These are phyloP conservation scores for Pseudogymnoascus pannorum DNA, from an alignment of 2,329 filamentous ascomycete species.

Conservation along the genomic window DNA sequence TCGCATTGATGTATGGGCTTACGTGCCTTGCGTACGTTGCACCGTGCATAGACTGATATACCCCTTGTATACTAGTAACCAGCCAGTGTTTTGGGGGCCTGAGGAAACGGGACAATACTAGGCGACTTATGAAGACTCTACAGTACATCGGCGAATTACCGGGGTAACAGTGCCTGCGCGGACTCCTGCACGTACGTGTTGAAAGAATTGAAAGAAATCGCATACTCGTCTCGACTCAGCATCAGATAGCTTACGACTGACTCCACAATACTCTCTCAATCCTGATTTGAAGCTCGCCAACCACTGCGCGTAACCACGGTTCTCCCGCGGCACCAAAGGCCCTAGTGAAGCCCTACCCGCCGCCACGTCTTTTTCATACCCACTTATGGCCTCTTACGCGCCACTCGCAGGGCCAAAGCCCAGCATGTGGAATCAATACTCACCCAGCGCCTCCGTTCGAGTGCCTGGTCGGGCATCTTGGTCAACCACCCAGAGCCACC, in stretches of 20 bases:
- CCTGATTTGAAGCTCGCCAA: background rate
- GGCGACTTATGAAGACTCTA: background rate
- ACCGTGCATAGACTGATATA: background rate
- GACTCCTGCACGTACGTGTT: background rate
- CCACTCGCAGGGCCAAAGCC: background rate
- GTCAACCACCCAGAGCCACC: background rate
- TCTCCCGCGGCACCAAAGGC: background rate
- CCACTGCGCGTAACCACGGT: slow-evolving; percentile 1
- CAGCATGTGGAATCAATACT: background rate
- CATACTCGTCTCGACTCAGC: background rate
- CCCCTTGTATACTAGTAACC: background rate
- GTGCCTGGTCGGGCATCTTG: background rate
- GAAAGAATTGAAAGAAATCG: background rate
- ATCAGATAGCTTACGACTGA: background rate
- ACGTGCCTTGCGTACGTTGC: background rate
- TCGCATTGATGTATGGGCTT: slow-evolving; percentile 7
- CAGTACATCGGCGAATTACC: background rate
- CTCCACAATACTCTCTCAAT: background rate
- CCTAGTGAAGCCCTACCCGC: slow-evolving; percentile 5
- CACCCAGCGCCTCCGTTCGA: background rate
- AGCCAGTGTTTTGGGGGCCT: background rate
- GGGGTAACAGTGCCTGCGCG: background rate
- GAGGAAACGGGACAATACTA: background rate
- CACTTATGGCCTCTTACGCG: background rate
- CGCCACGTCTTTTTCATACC: background rate